phyloP scores from a whole-genome alignment of 768 basidiomycete genomes.

The Collybia mongolica region DNA sequence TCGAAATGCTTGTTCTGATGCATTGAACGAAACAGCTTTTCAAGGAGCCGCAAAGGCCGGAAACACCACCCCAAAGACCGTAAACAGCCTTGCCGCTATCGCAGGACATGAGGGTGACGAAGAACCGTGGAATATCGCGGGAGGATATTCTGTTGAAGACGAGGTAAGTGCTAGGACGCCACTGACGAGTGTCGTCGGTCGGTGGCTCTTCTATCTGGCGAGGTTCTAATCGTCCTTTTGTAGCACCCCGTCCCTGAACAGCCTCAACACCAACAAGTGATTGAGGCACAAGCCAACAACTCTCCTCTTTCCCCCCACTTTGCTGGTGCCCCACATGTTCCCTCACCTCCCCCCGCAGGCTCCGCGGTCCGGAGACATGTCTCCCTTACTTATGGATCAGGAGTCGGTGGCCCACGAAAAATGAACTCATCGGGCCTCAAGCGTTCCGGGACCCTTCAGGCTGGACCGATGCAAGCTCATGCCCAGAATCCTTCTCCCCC shows the following conservation, averaged over 20 bases:
- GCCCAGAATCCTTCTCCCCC: slow-evolving; percentile 38
- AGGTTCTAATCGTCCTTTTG: too few species aligned
- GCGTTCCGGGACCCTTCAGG: slow-evolving; percentile 75
- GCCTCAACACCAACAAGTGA: slow-evolving; percentile 43
- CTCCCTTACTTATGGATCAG: slow-evolving; percentile 72
- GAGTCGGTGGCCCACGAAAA: slow-evolving; percentile 51
- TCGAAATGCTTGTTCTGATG: slow-evolving; percentile 8
- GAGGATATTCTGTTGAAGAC: slow-evolving; percentile 57
- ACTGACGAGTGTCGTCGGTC: neutral
- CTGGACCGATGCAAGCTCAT: slow-evolving; percentile 37
- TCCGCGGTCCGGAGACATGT: slow-evolving; percentile 78
- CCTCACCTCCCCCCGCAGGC: slow-evolving; percentile 71
- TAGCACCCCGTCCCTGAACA: slow-evolving; percentile 24
- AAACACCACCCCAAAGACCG: slow-evolving; percentile 63
- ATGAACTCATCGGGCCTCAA: slow-evolving; percentile 52
- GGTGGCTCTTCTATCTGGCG: too few species aligned
- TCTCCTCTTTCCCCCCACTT: slow-evolving; percentile 71
- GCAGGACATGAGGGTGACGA: slow-evolving; percentile 87
- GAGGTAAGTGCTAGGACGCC: slow-evolving; percentile 44
- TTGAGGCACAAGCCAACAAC: slow-evolving; percentile 45
- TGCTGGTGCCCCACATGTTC: slow-evolving; percentile 41
- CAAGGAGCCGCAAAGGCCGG: slow-evolving; percentile 55
- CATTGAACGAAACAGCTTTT: slow-evolving; percentile 38
- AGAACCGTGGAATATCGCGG: slow-evolving; percentile 80
- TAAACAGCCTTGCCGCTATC: slow-evolving; percentile 84